A percentile compares a stretch with the other conserved stretches of the same genome.
Conservation (phyloP, 345 rosid genomes). For the Toxicodendron radicans region DNA sequence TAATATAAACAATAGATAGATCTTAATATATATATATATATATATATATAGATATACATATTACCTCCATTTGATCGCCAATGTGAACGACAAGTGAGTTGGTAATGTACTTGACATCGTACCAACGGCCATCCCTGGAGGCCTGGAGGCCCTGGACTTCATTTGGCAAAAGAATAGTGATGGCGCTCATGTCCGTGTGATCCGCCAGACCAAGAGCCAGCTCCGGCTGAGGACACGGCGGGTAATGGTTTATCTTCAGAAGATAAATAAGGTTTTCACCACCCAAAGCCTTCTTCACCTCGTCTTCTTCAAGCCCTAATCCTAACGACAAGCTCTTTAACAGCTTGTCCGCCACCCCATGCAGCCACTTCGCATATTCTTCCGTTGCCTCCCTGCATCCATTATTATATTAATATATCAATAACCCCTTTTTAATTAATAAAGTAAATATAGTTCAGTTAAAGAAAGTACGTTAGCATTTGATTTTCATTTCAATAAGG, state of each 20-base stretch:
- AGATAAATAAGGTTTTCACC: constrained; percentile 23
- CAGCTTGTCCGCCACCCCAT: constrained; percentile 18
- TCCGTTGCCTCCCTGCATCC: constrained; percentile 29
- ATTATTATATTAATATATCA: no score
- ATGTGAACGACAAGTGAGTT: constrained; percentile 23
- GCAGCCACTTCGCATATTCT: constrained; percentile 25
- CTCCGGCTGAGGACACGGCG: constrained; percentile 37
- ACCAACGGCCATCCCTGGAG: constrained; percentile 34
- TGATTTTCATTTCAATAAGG: no score
- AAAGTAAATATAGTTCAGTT: no score
- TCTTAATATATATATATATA: no score
- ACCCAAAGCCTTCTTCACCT: constrained; percentile 18
- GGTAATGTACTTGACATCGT: constrained; percentile 23
- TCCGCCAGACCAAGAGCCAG: constrained; percentile 26
- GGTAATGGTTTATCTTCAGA: constrained; percentile 33
- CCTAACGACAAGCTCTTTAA: constrained; percentile 24
- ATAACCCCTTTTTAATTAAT: no score
- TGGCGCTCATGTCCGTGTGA: constrained; percentile 34
- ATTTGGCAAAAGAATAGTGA: constrained; percentile 30
- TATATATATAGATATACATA: no score
- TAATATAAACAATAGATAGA: no score
- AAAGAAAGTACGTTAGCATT: no score
- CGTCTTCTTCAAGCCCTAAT: constrained; percentile 23
- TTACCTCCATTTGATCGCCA: constrained; percentile 31
- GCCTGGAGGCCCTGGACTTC: constrained; percentile 35